phyloP scores from a whole-genome alignment of 1,284 basidiomycete species.

The Tylopilus orsonianus region DNA sequence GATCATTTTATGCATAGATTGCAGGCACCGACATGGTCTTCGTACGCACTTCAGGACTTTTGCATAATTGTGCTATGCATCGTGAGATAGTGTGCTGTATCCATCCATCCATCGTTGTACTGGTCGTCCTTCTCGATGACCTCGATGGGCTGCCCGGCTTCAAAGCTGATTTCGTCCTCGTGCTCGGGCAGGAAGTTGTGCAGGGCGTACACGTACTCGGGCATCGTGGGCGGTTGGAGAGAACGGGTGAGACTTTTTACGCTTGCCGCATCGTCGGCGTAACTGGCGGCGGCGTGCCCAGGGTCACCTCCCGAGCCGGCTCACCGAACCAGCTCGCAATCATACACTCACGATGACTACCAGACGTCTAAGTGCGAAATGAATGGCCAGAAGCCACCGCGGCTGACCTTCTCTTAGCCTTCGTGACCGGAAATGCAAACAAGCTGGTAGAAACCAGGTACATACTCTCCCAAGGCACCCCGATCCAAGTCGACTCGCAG shows the following conservation, averaged over 20 bases:
- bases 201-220: conserved; percentile 71
- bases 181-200: conserved; percentile 91
- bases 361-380: conserved; percentile 25
- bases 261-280: conserved; percentile 21
- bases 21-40: too few species aligned
- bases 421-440: conserved; percentile 94
- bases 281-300: conserved; percentile 9
- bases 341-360: conserved; percentile 19
- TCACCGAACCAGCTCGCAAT: conserved; percentile 5
- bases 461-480: conserved; percentile 62
- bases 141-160: conserved; percentile 83
- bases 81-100: too few species aligned
- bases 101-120: conserved; percentile 99
- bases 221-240: conserved; percentile 33
- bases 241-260: conserved; percentile 4
- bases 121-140: conserved; percentile 92
- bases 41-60: too few species aligned
- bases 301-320: neutral
- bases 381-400: neutral
- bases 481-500: conserved; percentile 66
- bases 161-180: conserved; percentile 90
- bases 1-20: too few species aligned
- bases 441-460: conserved; percentile 88
- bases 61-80: too few species aligned
- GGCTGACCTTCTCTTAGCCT: conserved; percentile 50